These are phyloP conservation scores for Cordyceps tenuipes DNA, from an alignment of 2,329 filamentous ascomycete species.

Conservation along the genomic window DNA sequence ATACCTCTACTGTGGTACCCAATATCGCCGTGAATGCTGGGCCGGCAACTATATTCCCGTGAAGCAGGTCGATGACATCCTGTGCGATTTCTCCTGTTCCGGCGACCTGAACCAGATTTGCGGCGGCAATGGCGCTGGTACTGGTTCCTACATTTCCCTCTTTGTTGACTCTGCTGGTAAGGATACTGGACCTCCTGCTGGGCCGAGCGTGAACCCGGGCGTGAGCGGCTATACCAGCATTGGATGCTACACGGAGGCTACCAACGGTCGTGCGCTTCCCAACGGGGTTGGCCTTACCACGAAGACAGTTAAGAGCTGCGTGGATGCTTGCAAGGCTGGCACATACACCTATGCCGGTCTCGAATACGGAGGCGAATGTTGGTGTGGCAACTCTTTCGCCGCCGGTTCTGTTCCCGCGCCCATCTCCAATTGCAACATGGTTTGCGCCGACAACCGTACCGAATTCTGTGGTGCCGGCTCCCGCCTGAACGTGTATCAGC, in stretches of 20 bases:
- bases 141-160: conserved; percentile 38
- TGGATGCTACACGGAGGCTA: conserved; percentile 31
- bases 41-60: conserved; percentile 39
- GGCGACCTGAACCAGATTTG: conserved; percentile 43
- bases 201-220: conserved; percentile 30
- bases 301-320: conserved; percentile 26
- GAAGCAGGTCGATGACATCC: conserved; percentile 31
- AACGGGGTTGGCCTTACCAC: conserved; percentile 18
- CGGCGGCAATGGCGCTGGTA: conserved; percentile 38
- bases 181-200: conserved; percentile 15
- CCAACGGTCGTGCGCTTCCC: conserved; percentile 24
- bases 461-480: conserved; percentile 29
- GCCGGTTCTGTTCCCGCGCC: conserved; percentile 23
- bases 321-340: conserved; percentile 23
- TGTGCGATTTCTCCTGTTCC: conserved; percentile 44
- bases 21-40: conserved; percentile 48
- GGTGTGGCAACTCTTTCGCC: conserved; percentile 25
- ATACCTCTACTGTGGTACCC: conserved; percentile 37
- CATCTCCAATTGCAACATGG: conserved; percentile 25
- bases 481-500: conserved; percentile 29
- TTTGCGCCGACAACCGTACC: conserved; percentile 28
- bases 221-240: conserved; percentile 27
- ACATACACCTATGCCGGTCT: conserved; percentile 26
- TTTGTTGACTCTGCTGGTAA: conserved; percentile 30
- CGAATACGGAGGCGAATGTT: conserved; percentile 34